phyloP scores from a whole-genome alignment of 31 red algal genomes.

The Odonthalia washingtoniensis region DNA sequence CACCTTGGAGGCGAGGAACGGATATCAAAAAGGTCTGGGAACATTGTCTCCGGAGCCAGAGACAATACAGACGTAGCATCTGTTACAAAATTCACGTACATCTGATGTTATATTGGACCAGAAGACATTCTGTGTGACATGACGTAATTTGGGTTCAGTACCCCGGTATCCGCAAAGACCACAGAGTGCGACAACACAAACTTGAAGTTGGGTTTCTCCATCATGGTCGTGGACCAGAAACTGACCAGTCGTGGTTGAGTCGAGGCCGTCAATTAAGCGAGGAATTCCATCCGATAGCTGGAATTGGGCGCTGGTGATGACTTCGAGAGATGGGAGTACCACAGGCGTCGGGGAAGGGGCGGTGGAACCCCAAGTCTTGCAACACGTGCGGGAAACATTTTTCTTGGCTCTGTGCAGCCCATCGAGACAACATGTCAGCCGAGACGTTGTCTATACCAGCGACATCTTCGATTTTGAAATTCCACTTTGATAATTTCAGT shows the following conservation, averaged over 20 bases:
- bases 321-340: conserved; percentile 40
- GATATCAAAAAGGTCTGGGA: conserved; percentile 4
- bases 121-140: not conserved
- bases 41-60: conserved; percentile 28
- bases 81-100: conserved; percentile 30
- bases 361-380: conserved; percentile 13
- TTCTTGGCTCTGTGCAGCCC: conserved; percentile 1
- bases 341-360: not conserved
- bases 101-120: conserved; percentile 40
- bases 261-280: not conserved
- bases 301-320: not conserved
- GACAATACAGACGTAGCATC: conserved; percentile 29
- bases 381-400: conserved; percentile 39
- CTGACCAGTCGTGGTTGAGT: not conserved
- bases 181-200: conserved; percentile 46
- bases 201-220: conserved; percentile 35
- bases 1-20: not conserved
- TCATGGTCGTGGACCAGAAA: conserved; percentile 20
- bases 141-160: not conserved
- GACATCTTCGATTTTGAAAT: conserved; percentile 41
- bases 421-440: conserved; percentile 53
- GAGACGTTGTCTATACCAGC: conserved; percentile 35
- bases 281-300: conserved; percentile 6
- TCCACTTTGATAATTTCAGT: conserved; percentile 38
- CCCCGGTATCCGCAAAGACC: conserved; percentile 41